Evolutionary conservation across 805 yeast genomes (phyloP).

Genomic region (Ogataea minuta): DNA sequence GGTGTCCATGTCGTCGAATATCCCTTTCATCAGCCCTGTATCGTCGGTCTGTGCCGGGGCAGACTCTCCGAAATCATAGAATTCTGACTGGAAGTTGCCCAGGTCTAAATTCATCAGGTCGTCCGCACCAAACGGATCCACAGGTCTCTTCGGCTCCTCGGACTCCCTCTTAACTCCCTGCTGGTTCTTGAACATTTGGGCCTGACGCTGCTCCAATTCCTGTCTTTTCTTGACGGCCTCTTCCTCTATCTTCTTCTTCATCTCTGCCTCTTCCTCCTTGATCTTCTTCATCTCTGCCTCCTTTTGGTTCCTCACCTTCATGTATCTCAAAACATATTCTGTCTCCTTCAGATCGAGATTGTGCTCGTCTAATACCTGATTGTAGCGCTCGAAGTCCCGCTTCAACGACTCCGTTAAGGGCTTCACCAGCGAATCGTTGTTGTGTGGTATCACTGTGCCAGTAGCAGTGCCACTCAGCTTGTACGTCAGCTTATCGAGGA

Average conservation of each 20-base stretch:
- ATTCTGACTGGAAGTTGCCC: slow-evolving; percentile 25
- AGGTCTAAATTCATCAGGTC: slow-evolving; percentile 30
- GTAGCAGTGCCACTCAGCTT: slow-evolving; percentile 26
- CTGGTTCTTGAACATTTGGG: slow-evolving; percentile 16
- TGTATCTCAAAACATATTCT: slow-evolving; percentile 26
- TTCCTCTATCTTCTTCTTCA: slow-evolving; percentile 23
- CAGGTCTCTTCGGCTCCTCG: slow-evolving; percentile 10
- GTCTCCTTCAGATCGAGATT: slow-evolving; percentile 30
- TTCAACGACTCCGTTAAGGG: slow-evolving; percentile 27
- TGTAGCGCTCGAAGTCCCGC: slow-evolving; percentile 29
- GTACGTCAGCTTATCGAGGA: slow-evolving; percentile 32
- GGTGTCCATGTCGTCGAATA: slow-evolving; percentile 9
- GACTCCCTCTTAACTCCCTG: slow-evolving; percentile 12
- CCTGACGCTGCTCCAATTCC: slow-evolving; percentile 17
- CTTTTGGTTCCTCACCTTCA: slow-evolving; percentile 29
- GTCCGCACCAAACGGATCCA: slow-evolving; percentile 13
- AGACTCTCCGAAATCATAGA: slow-evolving; percentile 19
- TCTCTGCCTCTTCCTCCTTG: slow-evolving; percentile 23
- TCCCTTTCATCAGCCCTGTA: slow-evolving; percentile 10
- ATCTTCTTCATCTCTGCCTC: slow-evolving; percentile 26
- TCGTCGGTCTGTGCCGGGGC: slow-evolving; percentile 6
- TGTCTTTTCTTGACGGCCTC: slow-evolving; percentile 19
- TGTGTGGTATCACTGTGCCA: slow-evolving; percentile 28
- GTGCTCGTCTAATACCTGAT: slow-evolving; percentile 30
- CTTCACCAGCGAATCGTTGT: slow-evolving; percentile 27